These are phyloP conservation scores for Candida ipomoeae DNA, from an alignment of 805 yeast species.

Conservation along the genomic window DNA sequence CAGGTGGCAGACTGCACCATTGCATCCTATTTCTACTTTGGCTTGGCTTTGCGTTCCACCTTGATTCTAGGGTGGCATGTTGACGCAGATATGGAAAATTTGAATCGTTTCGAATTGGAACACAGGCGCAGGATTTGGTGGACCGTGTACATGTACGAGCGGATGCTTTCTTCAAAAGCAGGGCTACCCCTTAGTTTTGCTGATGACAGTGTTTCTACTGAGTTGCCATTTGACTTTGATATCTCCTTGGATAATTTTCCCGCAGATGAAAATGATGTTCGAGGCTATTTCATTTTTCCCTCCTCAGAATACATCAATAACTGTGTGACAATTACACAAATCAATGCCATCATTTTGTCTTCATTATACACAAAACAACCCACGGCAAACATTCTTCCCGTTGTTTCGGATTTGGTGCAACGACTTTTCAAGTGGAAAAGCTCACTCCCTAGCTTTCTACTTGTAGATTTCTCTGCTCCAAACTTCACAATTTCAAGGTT, in stretches of 20 bases:
- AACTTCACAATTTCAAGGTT: conserved; percentile 58
- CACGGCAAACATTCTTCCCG: conserved; percentile 68
- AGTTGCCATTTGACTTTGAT: conserved; percentile 68
- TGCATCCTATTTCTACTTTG: conserved; percentile 76
- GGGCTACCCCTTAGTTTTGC: conserved; percentile 77
- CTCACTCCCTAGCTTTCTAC: conserved; percentile 57
- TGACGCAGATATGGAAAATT: conserved; percentile 64
- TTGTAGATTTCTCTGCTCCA: conserved; percentile 55
- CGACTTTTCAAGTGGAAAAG: conserved; percentile 66
- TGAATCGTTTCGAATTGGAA: conserved; percentile 51
- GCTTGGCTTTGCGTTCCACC: conserved; percentile 68
- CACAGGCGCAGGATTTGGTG: conserved; percentile 48
- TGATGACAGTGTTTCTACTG: conserved; percentile 77
- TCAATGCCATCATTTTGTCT: conserved; percentile 68
- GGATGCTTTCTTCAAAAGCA: conserved; percentile 79
- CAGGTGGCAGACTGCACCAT: conserved; percentile 85
- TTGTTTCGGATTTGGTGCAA: conserved; percentile 64
- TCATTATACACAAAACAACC: conserved; percentile 74
- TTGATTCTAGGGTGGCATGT: conserved; percentile 77
- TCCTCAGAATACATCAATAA: conserved; percentile 73
- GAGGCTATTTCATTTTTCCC: conserved; percentile 67
- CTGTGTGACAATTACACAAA: conserved; percentile 74
- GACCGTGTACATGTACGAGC: conserved; percentile 50
- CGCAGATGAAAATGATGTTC: conserved; percentile 46
- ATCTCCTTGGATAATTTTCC: conserved; percentile 43